These are phyloP conservation scores for Linanthus parryae DNA, from an alignment of 148 eudicot species.

Conservation along the genomic window DNA sequence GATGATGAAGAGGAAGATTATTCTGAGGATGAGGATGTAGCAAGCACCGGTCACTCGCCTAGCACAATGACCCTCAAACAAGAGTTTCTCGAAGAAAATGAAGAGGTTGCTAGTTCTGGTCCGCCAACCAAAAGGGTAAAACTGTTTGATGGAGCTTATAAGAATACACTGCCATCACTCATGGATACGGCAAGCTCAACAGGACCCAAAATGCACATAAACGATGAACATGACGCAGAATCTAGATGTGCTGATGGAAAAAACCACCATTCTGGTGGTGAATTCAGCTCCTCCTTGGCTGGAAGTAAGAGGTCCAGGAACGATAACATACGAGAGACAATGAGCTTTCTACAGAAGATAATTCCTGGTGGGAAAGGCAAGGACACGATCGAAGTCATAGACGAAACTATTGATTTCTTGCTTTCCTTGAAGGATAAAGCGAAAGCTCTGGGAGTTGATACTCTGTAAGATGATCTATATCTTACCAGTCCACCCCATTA, in stretches of 20 bases:
- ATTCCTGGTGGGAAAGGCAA: conserved; percentile 57
- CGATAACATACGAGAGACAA: conserved; percentile 55
- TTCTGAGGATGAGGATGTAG: conserved; percentile 62
- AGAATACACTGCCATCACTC: conserved; percentile 26
- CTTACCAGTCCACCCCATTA: background rate
- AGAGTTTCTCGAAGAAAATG: conserved; percentile 38
- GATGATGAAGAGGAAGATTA: conserved; percentile 44
- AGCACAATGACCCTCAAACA: conserved; percentile 49
- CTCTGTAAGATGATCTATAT: conserved; percentile 17
- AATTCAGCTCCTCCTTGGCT: conserved; percentile 21
- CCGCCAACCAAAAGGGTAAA: conserved; percentile 49
- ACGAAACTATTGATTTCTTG: conserved; percentile 75
- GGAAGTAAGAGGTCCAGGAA: conserved; percentile 39
- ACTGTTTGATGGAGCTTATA: conserved; percentile 23
- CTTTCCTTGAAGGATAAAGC: conserved; percentile 57
- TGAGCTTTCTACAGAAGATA: conserved; percentile 55
- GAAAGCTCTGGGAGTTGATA: conserved; percentile 44
- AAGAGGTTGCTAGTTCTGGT: conserved; percentile 61
- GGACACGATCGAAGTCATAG: conserved; percentile 56
- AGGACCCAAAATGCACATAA: conserved; percentile 19
- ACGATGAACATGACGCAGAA: conserved; percentile 60
- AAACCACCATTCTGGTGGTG: conserved; percentile 9
- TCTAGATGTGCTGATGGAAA: conserved; percentile 46
- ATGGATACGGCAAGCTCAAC: conserved; percentile 27
- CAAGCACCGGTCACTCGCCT: conserved; percentile 93